Percentiles rank a stretch among this genome's conserved stretches.
These are phyloP conservation scores for Pluteus cervinus DNA, from an alignment of 768 basidiomycete genomes.

Conservation along the genomic window DNA sequence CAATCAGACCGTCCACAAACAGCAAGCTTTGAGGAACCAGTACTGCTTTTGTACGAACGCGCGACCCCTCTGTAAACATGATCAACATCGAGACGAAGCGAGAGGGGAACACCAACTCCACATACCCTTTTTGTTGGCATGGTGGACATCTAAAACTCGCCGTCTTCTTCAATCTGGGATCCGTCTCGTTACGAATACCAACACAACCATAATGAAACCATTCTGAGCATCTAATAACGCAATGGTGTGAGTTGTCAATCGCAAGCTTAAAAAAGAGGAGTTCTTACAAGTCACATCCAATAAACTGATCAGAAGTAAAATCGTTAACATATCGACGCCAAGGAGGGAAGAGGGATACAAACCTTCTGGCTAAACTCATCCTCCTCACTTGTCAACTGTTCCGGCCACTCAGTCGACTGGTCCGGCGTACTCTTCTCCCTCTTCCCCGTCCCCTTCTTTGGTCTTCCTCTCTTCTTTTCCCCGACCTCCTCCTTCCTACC, in stretches of 20 bases:
- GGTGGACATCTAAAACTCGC: slow-evolving; percentile 36
- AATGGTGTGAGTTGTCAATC: background rate
- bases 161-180: slow-evolving; percentile 25
- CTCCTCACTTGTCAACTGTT: slow-evolving; percentile 13
- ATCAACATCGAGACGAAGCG: background rate
- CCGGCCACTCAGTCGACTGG: slow-evolving; percentile 19
- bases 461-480: slow-evolving; percentile 1
- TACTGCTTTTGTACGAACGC: background rate
- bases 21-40: background rate
- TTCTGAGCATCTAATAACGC: slow-evolving; percentile 25
- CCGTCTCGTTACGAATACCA: slow-evolving; percentile 28
- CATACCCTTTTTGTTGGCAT: slow-evolving; percentile 28
- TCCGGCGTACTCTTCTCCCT: slow-evolving; percentile 11
- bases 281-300: slow-evolving; percentile 20
- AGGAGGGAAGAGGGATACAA: slow-evolving; percentile 2
- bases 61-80: slow-evolving; percentile 2
- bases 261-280: slow-evolving; percentile 2
- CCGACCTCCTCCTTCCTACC: slow-evolving; percentile 3
- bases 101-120: slow-evolving; percentile 7
- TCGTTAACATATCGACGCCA: background rate
- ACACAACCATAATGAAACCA: slow-evolving; percentile 54
- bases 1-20: background rate
- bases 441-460: slow-evolving; percentile 2
- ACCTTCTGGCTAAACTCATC: slow-evolving; percentile 26
- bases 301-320: slow-evolving; percentile 14